Evolutionary conservation across 129 eudicot species (phyloP).

Genomic region (Logfia minima): DNA sequence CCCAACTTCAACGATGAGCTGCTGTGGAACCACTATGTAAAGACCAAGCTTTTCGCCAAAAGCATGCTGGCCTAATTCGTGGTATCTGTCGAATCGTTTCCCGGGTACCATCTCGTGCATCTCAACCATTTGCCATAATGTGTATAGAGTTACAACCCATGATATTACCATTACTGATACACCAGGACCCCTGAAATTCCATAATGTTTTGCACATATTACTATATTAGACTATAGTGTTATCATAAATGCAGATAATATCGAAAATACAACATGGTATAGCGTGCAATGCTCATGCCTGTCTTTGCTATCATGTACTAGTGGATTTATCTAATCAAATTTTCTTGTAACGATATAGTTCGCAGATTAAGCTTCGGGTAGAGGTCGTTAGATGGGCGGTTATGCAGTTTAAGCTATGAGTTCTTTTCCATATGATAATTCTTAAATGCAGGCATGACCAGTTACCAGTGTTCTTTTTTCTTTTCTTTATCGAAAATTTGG

Average conservation of each 20-base stretch:
- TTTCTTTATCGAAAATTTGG: too few species aligned
- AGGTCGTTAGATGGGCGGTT: too few species aligned
- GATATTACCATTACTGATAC: slow-evolving; percentile 37
- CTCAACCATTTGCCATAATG: slow-evolving; percentile 44
- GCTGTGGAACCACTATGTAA: slow-evolving; percentile 40
- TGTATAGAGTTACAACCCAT: slow-evolving; percentile 38
- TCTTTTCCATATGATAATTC: too few species aligned
- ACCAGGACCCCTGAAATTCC: slow-evolving; percentile 36
- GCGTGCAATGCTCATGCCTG: not conserved
- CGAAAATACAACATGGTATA: not conserved
- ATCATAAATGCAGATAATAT: not conserved
- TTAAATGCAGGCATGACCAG: too few species aligned
- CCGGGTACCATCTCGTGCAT: slow-evolving; percentile 44
- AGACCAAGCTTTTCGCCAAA: slow-evolving; percentile 40
- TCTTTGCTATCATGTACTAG: not conserved
- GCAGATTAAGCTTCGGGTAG: too few species aligned
- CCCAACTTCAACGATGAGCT: slow-evolving; percentile 39
- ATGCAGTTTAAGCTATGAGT: too few species aligned
- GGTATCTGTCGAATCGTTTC: slow-evolving; percentile 42
- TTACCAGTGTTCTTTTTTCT: too few species aligned
- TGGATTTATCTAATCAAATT: too few species aligned
- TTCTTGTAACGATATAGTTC: too few species aligned
- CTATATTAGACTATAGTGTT: too few species aligned
- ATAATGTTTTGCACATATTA: not conserved
- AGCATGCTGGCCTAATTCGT: slow-evolving; percentile 47